phyloP scores from a whole-genome alignment of 2,329 filamentous ascomycete genomes.

The Zasmidium angulare region DNA sequence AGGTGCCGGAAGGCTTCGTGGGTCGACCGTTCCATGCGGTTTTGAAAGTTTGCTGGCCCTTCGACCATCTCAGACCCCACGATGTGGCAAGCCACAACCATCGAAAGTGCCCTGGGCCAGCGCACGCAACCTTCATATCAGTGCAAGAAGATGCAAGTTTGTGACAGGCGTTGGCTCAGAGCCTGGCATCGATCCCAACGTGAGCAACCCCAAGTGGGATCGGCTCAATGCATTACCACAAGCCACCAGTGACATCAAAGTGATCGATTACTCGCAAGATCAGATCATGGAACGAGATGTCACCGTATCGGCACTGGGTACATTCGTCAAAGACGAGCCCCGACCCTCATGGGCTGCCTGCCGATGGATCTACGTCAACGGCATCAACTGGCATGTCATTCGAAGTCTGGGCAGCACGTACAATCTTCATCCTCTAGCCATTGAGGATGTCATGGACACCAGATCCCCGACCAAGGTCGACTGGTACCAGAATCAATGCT shows the following conservation, averaged over 20 bases:
- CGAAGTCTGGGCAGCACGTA: constrained; percentile 74
- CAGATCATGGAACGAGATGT: constrained; percentile 61
- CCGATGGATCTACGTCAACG: constrained; percentile 93
- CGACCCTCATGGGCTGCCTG: constrained; percentile 72
- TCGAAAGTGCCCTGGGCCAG: neutral
- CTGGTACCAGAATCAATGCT: constrained; percentile 66
- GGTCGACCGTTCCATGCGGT: no score
- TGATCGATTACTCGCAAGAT: constrained; percentile 79
- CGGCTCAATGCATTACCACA: constrained; percentile 7
- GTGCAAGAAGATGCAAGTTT: neutral
- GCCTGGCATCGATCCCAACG: constrained; percentile 27
- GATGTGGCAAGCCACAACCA: neutral
- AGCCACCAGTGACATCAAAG: constrained; percentile 68
- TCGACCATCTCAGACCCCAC: no score
- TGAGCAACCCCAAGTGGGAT: constrained; percentile 9
- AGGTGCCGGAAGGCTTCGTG: no score
- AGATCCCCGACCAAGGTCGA: constrained; percentile 84
- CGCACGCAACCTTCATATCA: neutral
- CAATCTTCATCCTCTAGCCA: constrained; percentile 73
- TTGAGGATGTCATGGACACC: constrained; percentile 85
- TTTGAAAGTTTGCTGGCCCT: no score
- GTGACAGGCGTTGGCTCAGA: constrained; percentile 21
- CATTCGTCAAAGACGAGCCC: constrained; percentile 62
- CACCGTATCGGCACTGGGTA: constrained; percentile 66
- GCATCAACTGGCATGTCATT: constrained; percentile 88